phyloP scores from a whole-genome alignment of 1,284 basidiomycete genomes.

The Cryptococcus maquisensis region DNA sequence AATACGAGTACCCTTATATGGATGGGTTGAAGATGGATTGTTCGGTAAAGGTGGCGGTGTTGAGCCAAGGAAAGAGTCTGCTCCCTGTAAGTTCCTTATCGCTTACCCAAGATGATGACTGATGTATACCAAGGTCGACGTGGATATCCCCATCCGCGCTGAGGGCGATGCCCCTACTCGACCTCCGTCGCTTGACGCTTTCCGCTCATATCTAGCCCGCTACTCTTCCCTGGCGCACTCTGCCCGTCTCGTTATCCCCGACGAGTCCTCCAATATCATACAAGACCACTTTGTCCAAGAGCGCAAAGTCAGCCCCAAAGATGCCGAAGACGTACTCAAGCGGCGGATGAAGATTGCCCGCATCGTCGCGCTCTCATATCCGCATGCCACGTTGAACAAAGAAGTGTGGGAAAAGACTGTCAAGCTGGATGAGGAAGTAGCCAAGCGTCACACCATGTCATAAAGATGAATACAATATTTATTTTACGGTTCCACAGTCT shows the following conservation, averaged over 20 bases:
- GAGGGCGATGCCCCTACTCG: not conserved
- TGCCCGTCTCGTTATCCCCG: constrained; percentile 32
- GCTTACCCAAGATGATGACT: not conserved
- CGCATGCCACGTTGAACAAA: constrained; percentile 20
- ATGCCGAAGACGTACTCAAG: constrained; percentile 31
- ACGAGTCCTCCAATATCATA: constrained; percentile 31
- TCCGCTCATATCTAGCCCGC: constrained; percentile 27
- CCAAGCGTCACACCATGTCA: constrained; percentile 4
- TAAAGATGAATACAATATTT: constrained; percentile 2
- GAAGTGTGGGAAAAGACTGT: constrained; percentile 35
- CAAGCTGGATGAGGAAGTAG: constrained; percentile 27
- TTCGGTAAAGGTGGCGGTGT: constrained; percentile 30
- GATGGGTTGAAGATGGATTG: constrained; percentile 45
- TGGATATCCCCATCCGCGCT: constrained; percentile 23
- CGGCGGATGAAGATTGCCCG: constrained; percentile 45
- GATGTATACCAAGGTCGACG: constrained; percentile 22
- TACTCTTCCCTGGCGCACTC: constrained; percentile 18
- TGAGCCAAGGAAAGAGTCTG: constrained; percentile 43
- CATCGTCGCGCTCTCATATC: constrained; percentile 36
- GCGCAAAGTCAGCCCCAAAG: constrained; percentile 21
- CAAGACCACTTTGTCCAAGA: constrained; percentile 41
- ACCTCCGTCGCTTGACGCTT: constrained; percentile 13
- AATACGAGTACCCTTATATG: constrained; percentile 47
- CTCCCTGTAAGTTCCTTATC: constrained; percentile 30
- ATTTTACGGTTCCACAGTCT: not conserved